These are phyloP conservation scores for Dacryopinax spathularia DNA, from an alignment of 768 basidiomycete species.

Conservation along the genomic window DNA sequence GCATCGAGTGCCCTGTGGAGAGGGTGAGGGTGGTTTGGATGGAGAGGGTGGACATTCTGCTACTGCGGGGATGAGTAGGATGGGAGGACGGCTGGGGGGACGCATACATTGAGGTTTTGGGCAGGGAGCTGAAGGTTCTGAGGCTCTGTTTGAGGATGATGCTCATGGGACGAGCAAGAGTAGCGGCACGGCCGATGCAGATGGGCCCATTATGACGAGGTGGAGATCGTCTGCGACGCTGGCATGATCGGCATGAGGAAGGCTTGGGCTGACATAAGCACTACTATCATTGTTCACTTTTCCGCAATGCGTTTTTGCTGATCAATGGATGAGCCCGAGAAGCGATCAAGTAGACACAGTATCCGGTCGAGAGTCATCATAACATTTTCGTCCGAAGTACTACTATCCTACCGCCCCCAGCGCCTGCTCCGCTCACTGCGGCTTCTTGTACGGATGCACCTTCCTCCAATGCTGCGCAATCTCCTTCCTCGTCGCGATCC, in stretches of 20 bases:
- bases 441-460: constrained; percentile 8
- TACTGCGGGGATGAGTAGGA: no score
- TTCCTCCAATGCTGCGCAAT: constrained; percentile 14
- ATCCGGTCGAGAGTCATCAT: no score
- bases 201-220: no score
- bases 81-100: no score
- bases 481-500: constrained; percentile 14
- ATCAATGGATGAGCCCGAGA: neutral
- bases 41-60: neutral
- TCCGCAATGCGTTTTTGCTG: neutral
- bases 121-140: neutral
- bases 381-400: neutral
- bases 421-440: no score
- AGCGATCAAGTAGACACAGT: no score
- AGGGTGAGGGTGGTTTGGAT: neutral
- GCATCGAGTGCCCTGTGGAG: constrained; percentile 40
- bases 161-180: neutral
- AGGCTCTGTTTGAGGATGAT: neutral
- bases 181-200: no score
- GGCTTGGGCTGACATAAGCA: no score
- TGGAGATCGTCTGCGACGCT: no score
- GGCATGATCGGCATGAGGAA: no score
- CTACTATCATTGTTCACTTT: no score
- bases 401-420: no score
- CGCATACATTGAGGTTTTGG: neutral